phyloP scores from a whole-genome alignment of 768 basidiomycete genomes.

The Phanerochaete sordida region DNA sequence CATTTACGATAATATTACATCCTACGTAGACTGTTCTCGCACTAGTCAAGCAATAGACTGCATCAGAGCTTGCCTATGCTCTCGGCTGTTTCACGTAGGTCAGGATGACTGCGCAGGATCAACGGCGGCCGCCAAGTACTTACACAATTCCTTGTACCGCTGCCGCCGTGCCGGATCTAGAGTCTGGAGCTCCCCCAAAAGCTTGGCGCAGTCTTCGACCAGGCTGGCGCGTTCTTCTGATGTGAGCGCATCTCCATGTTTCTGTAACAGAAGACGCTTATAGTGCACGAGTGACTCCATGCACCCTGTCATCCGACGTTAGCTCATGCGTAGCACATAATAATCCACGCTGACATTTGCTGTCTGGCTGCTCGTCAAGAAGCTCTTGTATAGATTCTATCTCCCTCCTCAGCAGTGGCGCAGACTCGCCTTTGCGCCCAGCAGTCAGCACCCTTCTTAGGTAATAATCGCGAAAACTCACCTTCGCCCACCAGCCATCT shows the following conservation, averaged over 20 bases:
- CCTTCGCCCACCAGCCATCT: slow-evolving; percentile 92
- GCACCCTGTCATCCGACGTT: slow-evolving; percentile 60
- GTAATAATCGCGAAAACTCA: slow-evolving; percentile 25
- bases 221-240: slow-evolving; percentile 24
- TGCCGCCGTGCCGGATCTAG: slow-evolving; percentile 64
- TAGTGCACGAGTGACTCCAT: slow-evolving; percentile 91
- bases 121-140: slow-evolving; percentile 20
- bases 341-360: slow-evolving; percentile 69
- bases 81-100: not conserved
- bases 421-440: slow-evolving; percentile 48
- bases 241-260: slow-evolving; percentile 34
- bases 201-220: slow-evolving; percentile 41
- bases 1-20: not conserved
- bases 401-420: slow-evolving; percentile 63
- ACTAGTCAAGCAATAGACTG: not conserved
- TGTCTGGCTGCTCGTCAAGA: slow-evolving; percentile 84
- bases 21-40: not conserved
- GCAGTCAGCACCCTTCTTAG: not conserved
- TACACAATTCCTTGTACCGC: slow-evolving; percentile 69
- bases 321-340: not conserved
- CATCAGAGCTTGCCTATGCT: not conserved
- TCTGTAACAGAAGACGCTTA: slow-evolving; percentile 60
- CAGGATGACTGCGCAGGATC: not conserved
- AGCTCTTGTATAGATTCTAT: slow-evolving; percentile 79
- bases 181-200: slow-evolving; percentile 52